A percentile compares a stretch with the other conserved stretches of the same genome.
Conservation (phyloP, 148 eudicot genomes). For the Rhododendron simsii region DNA sequence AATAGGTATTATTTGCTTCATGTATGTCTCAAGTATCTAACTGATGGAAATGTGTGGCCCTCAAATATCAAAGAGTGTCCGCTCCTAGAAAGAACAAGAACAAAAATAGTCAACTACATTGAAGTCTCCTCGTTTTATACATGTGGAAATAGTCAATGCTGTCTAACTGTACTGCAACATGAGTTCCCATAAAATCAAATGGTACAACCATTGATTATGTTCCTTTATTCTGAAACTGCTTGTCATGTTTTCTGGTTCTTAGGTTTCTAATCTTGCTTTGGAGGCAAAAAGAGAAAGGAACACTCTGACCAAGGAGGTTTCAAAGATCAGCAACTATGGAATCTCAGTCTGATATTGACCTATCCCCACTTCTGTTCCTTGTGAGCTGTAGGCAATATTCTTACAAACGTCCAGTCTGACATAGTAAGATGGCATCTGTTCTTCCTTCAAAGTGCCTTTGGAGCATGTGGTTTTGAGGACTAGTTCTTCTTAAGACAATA, state of each 20-base stretch:
- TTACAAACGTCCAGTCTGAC: neutral
- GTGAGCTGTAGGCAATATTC: neutral
- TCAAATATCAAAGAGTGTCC: neutral
- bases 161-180: neutral
- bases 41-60: neutral
- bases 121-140: neutral
- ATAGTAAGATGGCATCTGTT: neutral
- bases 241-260: conserved; percentile 2
- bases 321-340: conserved; percentile 80
- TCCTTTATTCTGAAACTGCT: neutral
- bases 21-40: neutral
- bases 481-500: neutral
- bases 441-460: neutral
- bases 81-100: neutral
- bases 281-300: conserved; percentile 65
- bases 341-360: conserved; percentile 57
- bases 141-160: neutral
- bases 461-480: neutral
- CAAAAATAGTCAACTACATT: neutral
- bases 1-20: neutral
- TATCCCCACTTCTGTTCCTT: neutral
- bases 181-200: neutral
- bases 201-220: neutral
- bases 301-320: conserved; percentile 66
- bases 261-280: conserved; percentile 58